phyloP scores from a whole-genome alignment of 345 rosid species.

The Gossypium raimondii region DNA sequence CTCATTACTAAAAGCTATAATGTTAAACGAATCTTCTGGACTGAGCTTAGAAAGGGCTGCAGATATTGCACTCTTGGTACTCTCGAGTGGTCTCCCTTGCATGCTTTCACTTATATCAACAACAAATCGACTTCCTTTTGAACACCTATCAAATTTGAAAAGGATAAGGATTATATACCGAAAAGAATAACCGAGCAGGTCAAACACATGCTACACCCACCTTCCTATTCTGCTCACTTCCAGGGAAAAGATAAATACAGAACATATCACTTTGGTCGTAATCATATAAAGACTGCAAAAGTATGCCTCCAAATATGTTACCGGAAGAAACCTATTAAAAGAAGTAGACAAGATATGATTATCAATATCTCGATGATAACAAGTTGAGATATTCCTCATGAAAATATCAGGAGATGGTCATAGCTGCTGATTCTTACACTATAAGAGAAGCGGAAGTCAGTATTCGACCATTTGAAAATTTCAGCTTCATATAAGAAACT shows the following conservation, averaged over 20 bases:
- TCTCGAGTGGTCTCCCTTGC: slow-evolving; percentile 71
- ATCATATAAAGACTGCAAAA: background rate
- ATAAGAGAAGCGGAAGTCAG: background rate
- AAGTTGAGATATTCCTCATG: background rate
- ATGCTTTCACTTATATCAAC: slow-evolving; percentile 93
- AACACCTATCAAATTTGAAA: slow-evolving; percentile 47
- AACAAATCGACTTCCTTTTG: slow-evolving; percentile 66
- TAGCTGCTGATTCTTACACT: background rate
- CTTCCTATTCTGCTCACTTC: background rate
- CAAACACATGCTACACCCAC: background rate
- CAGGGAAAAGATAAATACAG: background rate
- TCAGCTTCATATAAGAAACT: background rate
- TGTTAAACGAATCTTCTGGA: slow-evolving; percentile 72
- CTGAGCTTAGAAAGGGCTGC: slow-evolving; percentile 52
- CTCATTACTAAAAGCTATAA: slow-evolving; percentile 73
- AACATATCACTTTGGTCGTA: background rate
- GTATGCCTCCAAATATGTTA: background rate
- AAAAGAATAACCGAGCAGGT: background rate
- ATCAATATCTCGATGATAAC: background rate
- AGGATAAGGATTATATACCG: background rate
- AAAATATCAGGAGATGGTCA: background rate
- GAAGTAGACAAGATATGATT: background rate
- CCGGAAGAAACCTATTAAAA: background rate
- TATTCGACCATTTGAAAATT: background rate
- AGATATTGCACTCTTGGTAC: slow-evolving; percentile 56